Percentiles rank a stretch among this genome's conserved stretches.
These are phyloP conservation scores for Aspergillus transmontanensis DNA, from an alignment of 2,329 filamentous ascomycete species.

Conservation along the genomic window DNA sequence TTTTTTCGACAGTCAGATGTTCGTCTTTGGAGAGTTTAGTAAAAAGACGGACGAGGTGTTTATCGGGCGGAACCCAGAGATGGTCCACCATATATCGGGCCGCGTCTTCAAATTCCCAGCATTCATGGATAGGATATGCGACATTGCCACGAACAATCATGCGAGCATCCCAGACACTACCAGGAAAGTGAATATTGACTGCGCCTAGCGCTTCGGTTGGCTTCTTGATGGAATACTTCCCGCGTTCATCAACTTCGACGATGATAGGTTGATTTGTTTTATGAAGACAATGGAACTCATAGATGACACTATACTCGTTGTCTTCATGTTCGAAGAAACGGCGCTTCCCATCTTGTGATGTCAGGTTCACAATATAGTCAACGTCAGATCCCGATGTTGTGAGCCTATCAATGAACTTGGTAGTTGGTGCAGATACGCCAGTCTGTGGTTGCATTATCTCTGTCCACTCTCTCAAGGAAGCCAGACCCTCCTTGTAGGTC, in stretches of 20 bases:
- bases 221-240: constrained; percentile 30
- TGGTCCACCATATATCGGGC: constrained; percentile 35
- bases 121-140: constrained; percentile 24
- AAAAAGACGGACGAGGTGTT: constrained; percentile 30
- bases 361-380: constrained; percentile 41
- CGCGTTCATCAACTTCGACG: constrained; percentile 36
- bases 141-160: constrained; percentile 32
- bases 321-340: constrained; percentile 32
- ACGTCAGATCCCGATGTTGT: constrained; percentile 45
- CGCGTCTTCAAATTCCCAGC: constrained; percentile 30
- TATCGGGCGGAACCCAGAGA: constrained; percentile 36
- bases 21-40: constrained; percentile 27
- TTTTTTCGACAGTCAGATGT: constrained; percentile 32
- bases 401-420: constrained; percentile 39
- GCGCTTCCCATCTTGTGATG: constrained; percentile 18
- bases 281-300: constrained; percentile 45
- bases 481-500: constrained; percentile 17
- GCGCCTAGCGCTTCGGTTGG: constrained; percentile 32
- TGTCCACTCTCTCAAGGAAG: constrained; percentile 31
- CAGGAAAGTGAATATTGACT: constrained; percentile 44
- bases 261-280: constrained; percentile 33
- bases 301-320: constrained; percentile 29
- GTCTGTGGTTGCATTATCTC: constrained; percentile 35
- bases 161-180: constrained; percentile 43
- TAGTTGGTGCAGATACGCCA: constrained; percentile 29